Base-by-base conservation (phyloP, 352 stramenopile species). In the Lagenidium giganteum region DNA sequence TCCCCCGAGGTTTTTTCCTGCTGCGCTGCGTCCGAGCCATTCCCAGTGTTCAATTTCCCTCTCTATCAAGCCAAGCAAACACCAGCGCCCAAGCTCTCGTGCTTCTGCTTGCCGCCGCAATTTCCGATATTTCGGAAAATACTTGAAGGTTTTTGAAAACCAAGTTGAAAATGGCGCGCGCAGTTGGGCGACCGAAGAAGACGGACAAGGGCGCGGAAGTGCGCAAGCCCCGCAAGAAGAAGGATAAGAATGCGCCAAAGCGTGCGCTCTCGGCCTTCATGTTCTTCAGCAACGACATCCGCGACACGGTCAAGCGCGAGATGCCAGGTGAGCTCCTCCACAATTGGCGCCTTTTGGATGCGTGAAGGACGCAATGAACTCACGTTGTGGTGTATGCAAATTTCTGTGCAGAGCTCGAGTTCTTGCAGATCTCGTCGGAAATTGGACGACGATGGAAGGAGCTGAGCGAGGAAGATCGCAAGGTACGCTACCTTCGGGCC, bases 161-260 rank as follows among this genome's bases (percentile, higher is more conserved):
- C 40, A 54, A 55, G 24, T 47, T 39, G 39, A 78, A 50, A 55
- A 87, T 86, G 73, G 73, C 71, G 47, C 73, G 70, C 61, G 67
- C 58, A 74, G 59, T 83, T 12, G 75, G 71, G 37, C 61, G 75
- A 45, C 70, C 76, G 26, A 86, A 87, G 62, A 89, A 85, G 61
- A 66, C 63, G 13, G 64, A 71, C 60, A 63, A 61, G 34, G 64
- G 68, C 44, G 73, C 75, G 40, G 73, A 74, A 29, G 65, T 62
- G 37, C 75, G 78, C 61, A 91, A 91, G 72, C 72, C 75, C 42
- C 74, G 79, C 61, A 81, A 85, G 64, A 96, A 96, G 78, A 95
- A 93, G 79, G 86, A 96, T 63, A 93, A 93, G 60, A 92, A 94
- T 60, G 83, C 78, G 25, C 86, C 86, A 32, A 96, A 96, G 70